Base-by-base conservation (phyloP, 768 basidiomycete species). In the Suillus decipiens region DNA sequence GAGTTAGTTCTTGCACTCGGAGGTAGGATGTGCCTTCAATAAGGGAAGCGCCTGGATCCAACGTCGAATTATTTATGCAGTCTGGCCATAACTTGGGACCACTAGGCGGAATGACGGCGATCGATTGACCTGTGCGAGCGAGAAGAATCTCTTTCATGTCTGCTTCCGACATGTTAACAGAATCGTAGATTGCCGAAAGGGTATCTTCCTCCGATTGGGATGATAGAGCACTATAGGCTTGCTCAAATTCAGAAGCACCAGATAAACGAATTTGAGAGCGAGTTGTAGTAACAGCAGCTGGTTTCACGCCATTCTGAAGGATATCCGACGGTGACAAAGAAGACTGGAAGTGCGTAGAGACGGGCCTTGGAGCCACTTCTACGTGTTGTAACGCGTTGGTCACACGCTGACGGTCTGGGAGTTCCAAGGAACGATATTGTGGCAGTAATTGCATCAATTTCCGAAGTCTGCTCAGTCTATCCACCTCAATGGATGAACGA, bases 401-500 rank as follows among this genome's bases (percentile, higher is more conserved):
- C 64, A 76, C 67, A 59, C 71, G 73, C 63, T 66, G 70, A 43
- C 71, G 73, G 65, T 75, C 68, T 39, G 65, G 45, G 24, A 61
- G 63, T 42, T 75, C 71, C 48, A 84, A 68, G 14, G 71, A 67
- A 61, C 73, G 73, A 65, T 83, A 78, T 59, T 72, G 72, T 12
- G 76, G 66, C 33, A 86, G 69, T 5, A 81, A 72, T 43, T 69
- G 71, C 42, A 77, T 76, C 53, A 86, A 68, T 48, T 77, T 78
- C 33, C 75, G 72, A 3, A 93, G 78, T 53, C 90, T 81, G 60
- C 79, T 71, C 45, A 86, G 77, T 61, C 90, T 85, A 33, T 82
- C 82, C 19, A 73, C 68, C 72, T 93, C 90, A 22, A 92, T 79
- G 11, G 75, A 72, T 10, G 84, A 84, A 57, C 90, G 84, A 8